Base-by-base conservation (phyloP, 495 filamentous ascomycete species). In the Hypoxylon perforatum region DNA sequence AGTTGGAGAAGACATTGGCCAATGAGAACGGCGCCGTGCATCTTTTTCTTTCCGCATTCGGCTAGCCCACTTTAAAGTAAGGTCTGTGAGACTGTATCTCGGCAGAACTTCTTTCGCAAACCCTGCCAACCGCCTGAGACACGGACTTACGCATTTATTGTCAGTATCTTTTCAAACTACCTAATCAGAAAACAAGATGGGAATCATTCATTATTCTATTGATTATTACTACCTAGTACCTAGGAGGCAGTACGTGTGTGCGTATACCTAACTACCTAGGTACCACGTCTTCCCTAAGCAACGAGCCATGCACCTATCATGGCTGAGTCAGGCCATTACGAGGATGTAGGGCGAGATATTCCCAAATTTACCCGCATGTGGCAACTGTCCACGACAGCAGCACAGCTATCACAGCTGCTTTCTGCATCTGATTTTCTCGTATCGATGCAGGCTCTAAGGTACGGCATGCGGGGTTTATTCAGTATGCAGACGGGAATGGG, bases 371-470 rank as follows among this genome's bases (percentile, higher is more conserved):
- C 30, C 54, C 22, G 30, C 9, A 65, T 54, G 39, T 47, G 58
- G 53, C 22, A 63, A 63, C 17, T 58, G 65, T 63, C 58, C 59
- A 68, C 53, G 59, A 63, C 59, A 68, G 47, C 58, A 68, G 23
- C 36, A 58, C 57, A 58, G 42, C 33, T 63, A 28, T 12, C 35
- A 38, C 50, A 52, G 12, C 56, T 50, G 44, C 28, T 18, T n/a
- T 39, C 35, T 15, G 15, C 19, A 28, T 3, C 25, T 28, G 25
- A 28, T 28, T 48, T 15, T 42, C 59, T 69, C 65, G 60, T 61
- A 64, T 69, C 33, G 48, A 48, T 60, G 61, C 19, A 33, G 15
- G 30, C 45, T 65, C 52, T 23, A 56, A 56, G 45, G 57, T 67
- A 57, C 46, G 11, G 57, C 63, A 61, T 67, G 63, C 63, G 63